Evolutionary conservation across 2,329 filamentous ascomycete genomes (phyloP).

Genomic region (Alternaria longipes): DNA sequence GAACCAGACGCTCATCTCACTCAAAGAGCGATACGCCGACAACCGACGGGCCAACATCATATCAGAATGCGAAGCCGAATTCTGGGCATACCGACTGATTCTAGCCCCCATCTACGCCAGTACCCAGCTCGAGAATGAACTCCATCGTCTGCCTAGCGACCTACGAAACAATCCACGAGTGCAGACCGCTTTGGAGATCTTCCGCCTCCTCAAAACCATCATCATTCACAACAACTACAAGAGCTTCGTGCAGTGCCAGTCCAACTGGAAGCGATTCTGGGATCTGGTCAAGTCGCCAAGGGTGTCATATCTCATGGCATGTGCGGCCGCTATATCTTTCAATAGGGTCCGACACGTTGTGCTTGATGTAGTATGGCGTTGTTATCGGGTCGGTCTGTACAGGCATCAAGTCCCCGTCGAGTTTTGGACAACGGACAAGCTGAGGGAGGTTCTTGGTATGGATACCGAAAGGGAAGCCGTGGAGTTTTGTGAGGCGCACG

Average conservation of each 20-base stretch:
- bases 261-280: slow-evolving; percentile 68
- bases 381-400: slow-evolving; percentile 62
- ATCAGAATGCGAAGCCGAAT: slow-evolving; percentile 69
- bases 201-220: slow-evolving; percentile 64
- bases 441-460: slow-evolving; percentile 64
- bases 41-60: slow-evolving; percentile 55
- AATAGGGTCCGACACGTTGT: slow-evolving; percentile 65
- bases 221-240: slow-evolving; percentile 59
- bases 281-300: slow-evolving; percentile 62
- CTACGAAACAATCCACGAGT: slow-evolving; percentile 63
- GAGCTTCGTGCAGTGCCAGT: slow-evolving; percentile 64
- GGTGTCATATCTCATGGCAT: slow-evolving; percentile 70
- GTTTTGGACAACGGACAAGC: slow-evolving; percentile 65
- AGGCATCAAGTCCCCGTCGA: slow-evolving; percentile 50
- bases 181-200: slow-evolving; percentile 65
- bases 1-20: slow-evolving; percentile 68
- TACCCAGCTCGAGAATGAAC: slow-evolving; percentile 62
- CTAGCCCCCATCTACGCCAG: slow-evolving; percentile 58
- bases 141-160: slow-evolving; percentile 64
- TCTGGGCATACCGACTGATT: slow-evolving; percentile 68
- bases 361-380: slow-evolving; percentile 64
- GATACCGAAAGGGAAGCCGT: slow-evolving; percentile 64
- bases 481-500: slow-evolving; percentile 63
- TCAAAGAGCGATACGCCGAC: slow-evolving; percentile 61
- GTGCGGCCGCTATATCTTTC: slow-evolving; percentile 71